Evolutionary conservation across 768 basidiomycete species (phyloP), one percentile per base, ranked within the genome.

Genomic region (Termitomyces sp.): DNA sequence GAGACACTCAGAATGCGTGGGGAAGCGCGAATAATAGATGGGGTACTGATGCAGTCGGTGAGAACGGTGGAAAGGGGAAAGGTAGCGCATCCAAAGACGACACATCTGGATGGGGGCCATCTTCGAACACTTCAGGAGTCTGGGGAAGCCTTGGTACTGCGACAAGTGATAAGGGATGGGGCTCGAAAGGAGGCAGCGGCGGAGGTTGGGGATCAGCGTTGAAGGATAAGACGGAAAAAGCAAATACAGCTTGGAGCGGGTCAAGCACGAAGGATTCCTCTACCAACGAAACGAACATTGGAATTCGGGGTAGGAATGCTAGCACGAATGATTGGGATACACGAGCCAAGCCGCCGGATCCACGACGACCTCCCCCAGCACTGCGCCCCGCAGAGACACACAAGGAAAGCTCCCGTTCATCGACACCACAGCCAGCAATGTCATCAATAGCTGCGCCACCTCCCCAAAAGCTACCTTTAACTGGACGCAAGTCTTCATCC

Each of bases 321-420:
- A 42, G 20, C 16, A 16, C 49, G 28, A 54, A 50, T 38, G 61
- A 40, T 32, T 57, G 58, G 58, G 53, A 56, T 54, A 49, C 56
- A 8, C 52, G 45, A 59, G 44, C 51, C 22, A 55, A 58, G 28
- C 53, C 39, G 4, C 45, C 40, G 12, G 54, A 56, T 32, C 59
- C 48, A 16, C 53, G 39, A 53, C 52, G 36, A 45, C 56, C 39
- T 28, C 49, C 38, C 2, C 52, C 59, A 18, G 15, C 22, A 7
- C 39, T 20, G 22, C 55, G 16, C 18, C 7, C 58, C n/a, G 22
- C 55, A 48, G 59, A 57, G 20, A 36, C 4, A 44, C 35, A 6
- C 18, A 56, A 57, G 33, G 42, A 56, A 33, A n/a, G 15, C 4
- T 33, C 45, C 11, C 42, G 20, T 35, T 48, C 52, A 9, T 13